Evolutionary conservation across 2,329 filamentous ascomycete species (phyloP).

Genomic region (Ascochyta fabae): DNA sequence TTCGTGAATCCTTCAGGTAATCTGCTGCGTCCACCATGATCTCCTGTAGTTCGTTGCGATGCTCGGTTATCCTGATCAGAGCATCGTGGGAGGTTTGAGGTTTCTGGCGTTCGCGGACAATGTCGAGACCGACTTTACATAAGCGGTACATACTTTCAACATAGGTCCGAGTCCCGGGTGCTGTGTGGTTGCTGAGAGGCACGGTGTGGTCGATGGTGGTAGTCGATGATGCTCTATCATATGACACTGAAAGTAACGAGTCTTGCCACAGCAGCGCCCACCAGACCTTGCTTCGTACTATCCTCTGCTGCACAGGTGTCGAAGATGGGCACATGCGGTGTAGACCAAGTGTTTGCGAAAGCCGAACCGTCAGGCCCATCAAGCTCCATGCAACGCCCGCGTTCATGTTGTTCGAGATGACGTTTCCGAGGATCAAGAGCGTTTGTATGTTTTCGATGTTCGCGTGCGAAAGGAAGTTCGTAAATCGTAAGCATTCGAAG

Average conservation of each 20-base stretch:
- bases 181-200: slow-evolving; percentile 50
- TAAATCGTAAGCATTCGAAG: slow-evolving; percentile 68
- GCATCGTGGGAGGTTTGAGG: slow-evolving; percentile 61
- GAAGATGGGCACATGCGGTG: slow-evolving; percentile 65
- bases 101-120: slow-evolving; percentile 64
- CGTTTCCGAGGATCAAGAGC: slow-evolving; percentile 67
- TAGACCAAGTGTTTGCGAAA: slow-evolving; percentile 66
- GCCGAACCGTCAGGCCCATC: slow-evolving; percentile 64
- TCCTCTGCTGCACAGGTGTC: slow-evolving; percentile 54
- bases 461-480: slow-evolving; percentile 68
- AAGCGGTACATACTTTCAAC: slow-evolving; percentile 64
- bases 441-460: slow-evolving; percentile 68
- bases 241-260: slow-evolving; percentile 67
- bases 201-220: slow-evolving; percentile 58
- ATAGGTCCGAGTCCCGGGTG: slow-evolving; percentile 59
- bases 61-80: slow-evolving; percentile 61
- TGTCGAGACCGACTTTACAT: slow-evolving; percentile 65
- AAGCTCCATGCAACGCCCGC: slow-evolving; percentile 68
- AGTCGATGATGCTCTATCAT: slow-evolving; percentile 66
- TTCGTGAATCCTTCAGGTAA: slow-evolving; percentile 61
- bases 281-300: slow-evolving; percentile 51
- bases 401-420: slow-evolving; percentile 69
- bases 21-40: slow-evolving; percentile 65
- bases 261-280: slow-evolving; percentile 72
- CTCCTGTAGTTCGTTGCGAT: slow-evolving; percentile 62